A percentile compares a stretch with the other conserved stretches of the same genome.
Evolutionary conservation across 2,329 filamentous ascomycete species (phyloP).

Genomic region (Biscogniauxia sp.): DNA sequence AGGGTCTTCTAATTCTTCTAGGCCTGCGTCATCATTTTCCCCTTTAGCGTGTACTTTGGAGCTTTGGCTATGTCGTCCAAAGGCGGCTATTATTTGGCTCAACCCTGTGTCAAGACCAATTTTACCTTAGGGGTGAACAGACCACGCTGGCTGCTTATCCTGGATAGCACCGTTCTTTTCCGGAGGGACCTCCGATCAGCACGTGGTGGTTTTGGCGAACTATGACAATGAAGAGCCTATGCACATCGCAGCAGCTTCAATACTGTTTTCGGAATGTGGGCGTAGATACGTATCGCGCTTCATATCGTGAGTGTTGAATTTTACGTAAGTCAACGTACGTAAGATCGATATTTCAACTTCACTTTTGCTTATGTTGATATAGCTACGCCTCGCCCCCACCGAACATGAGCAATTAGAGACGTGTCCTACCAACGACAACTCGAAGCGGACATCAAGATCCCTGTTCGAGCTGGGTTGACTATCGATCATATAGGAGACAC

Average conservation of each 20-base stretch:
- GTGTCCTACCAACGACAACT: conserved; percentile 45
- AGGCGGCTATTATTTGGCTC: conserved; percentile 21
- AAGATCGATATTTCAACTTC: background rate
- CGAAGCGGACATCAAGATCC: conserved; percentile 39
- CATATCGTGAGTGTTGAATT: conserved; percentile 49
- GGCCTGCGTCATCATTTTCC: conserved; percentile 48
- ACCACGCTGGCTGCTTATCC: conserved; percentile 39
- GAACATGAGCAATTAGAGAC: conserved; percentile 41
- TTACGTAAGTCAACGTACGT: conserved; percentile 36
- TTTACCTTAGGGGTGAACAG: conserved; percentile 33
- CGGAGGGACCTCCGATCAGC: conserved; percentile 19
- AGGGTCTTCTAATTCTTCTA: conserved; percentile 17
- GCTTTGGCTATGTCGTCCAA: conserved; percentile 18
- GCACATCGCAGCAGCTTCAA: conserved; percentile 41
- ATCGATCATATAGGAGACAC: conserved; percentile 24
- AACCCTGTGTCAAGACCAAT: conserved; percentile 47
- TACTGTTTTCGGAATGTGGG: conserved; percentile 47
- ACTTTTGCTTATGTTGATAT: too few species aligned
- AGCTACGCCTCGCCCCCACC: conserved; percentile 35
- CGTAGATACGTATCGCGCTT: conserved; percentile 51
- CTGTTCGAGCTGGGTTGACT: conserved; percentile 37
- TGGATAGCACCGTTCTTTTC: conserved; percentile 39
- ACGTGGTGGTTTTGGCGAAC: conserved; percentile 32
- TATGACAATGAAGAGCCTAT: conserved; percentile 26
- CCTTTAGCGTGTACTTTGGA: conserved; percentile 44